Conservation (phyloP, 2,329 filamentous ascomycete species). For the Clonostachys rhizophaga region DNA sequence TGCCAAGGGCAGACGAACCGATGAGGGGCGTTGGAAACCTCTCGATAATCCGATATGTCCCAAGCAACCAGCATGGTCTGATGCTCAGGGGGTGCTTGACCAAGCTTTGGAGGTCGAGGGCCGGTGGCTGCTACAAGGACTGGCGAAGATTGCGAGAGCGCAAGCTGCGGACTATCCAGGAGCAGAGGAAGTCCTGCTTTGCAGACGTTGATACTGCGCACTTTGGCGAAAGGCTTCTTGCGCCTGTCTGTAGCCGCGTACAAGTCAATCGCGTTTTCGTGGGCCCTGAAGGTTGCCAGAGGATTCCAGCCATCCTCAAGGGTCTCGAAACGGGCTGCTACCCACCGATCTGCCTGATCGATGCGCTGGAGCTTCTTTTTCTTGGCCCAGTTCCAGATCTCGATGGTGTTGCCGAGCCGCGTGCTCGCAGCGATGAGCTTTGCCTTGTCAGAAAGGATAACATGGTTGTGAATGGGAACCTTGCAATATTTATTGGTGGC, state of each 20-base stretch:
- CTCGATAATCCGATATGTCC: constrained; percentile 22
- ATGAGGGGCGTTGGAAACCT: constrained; percentile 21
- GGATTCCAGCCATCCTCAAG: constrained; percentile 23
- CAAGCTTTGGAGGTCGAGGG: constrained; percentile 27
- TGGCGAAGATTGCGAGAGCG: constrained; percentile 29
- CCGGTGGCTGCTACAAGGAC: constrained; percentile 30
- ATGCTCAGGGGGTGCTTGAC: constrained; percentile 26
- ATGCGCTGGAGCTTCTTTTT: constrained; percentile 31
- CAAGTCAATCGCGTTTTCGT: constrained; percentile 22
- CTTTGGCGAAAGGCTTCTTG: constrained; percentile 29
- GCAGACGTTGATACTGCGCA: constrained; percentile 24
- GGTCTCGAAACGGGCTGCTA: constrained; percentile 24
- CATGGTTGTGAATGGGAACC: constrained; percentile 35
- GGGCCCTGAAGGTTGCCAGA: constrained; percentile 26
- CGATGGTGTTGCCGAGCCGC: constrained; percentile 28
- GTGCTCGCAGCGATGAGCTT: constrained; percentile 28
- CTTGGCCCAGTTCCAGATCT: constrained; percentile 31
- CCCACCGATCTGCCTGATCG: constrained; percentile 29
- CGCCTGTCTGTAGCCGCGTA: constrained; percentile 17
- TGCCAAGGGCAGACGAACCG: constrained; percentile 27
- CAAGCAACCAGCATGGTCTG: constrained; percentile 31
- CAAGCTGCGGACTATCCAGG: constrained; percentile 31
- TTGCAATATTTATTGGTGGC: constrained; percentile 29
- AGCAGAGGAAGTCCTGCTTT: constrained; percentile 27
- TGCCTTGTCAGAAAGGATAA: constrained; percentile 31